Percentiles rank a stretch among this genome's conserved stretches.
Conservation (phyloP, 176 grass and related monocot species). For the Alopecurus myosuroides region DNA sequence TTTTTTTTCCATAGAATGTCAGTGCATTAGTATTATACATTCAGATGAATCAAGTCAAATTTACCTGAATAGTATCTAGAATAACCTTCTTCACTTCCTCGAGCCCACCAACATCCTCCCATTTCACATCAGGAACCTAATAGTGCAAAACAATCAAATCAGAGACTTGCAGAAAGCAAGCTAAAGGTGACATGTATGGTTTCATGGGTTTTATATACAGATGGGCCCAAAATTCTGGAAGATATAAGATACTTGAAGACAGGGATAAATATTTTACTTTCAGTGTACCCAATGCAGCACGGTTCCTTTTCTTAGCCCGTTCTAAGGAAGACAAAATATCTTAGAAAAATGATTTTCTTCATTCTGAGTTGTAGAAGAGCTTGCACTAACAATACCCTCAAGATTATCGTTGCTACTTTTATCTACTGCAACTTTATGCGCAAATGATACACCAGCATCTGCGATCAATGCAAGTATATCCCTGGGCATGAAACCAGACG, state of each 20-base stretch:
- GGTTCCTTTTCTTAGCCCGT: constrained; percentile 87
- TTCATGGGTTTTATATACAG: not conserved
- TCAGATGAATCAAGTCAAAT: not conserved
- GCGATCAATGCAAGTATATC: constrained; percentile 86
- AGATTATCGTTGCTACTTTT: constrained; percentile 20
- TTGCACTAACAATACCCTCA: constrained; percentile 18
- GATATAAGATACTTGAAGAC: not conserved
- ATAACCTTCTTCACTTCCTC: constrained; percentile 99
- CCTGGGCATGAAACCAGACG: constrained; percentile 83
- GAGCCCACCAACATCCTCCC: constrained; percentile 98
- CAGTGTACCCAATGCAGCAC: constrained; percentile 84
- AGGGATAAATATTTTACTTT: constrained; percentile 50
- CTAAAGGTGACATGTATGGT: not conserved
- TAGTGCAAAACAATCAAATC: not conserved
- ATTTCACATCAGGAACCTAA: constrained; percentile 95
- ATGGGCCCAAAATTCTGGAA: constrained; percentile 14
- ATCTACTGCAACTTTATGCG: constrained; percentile 46
- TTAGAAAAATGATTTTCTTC: constrained; percentile 43
- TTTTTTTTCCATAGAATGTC: not conserved
- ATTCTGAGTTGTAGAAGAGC: constrained; percentile 38
- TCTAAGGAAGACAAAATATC: constrained; percentile 73
- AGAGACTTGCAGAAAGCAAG: constrained; percentile 11
- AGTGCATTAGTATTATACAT: not conserved
- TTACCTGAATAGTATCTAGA: constrained; percentile 96
- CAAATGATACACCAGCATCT: constrained; percentile 61